Percentiles rank a stretch among this genome's conserved stretches.
phyloP scores from a whole-genome alignment of 768 basidiomycete species.

The Russula vinacea region DNA sequence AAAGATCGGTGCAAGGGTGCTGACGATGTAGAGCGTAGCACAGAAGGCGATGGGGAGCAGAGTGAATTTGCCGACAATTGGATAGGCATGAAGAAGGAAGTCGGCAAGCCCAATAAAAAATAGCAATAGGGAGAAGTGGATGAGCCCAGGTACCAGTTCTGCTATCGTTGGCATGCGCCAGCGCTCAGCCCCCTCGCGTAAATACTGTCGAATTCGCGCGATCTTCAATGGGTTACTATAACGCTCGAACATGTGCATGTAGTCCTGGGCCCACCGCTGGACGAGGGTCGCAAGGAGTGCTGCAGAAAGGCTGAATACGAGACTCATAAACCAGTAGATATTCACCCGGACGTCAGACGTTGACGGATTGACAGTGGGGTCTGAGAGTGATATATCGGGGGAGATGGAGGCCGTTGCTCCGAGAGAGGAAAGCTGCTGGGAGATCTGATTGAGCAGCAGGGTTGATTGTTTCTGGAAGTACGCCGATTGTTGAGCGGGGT shows the following conservation, averaged over 20 bases:
- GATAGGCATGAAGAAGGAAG: constrained; percentile 39
- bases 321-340: constrained; percentile 41
- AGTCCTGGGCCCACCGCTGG: constrained; percentile 48
- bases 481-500: constrained; percentile 10
- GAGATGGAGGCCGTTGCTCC: background rate
- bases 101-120: constrained; percentile 50
- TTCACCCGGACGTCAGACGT: constrained; percentile 42
- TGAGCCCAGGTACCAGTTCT: constrained; percentile 45
- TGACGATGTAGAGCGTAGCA: constrained; percentile 17
- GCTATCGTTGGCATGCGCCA: constrained; percentile 44
- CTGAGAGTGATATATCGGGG: background rate
- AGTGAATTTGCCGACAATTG: constrained; percentile 3
- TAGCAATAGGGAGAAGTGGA: constrained; percentile 48
- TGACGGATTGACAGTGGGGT: constrained; percentile 27
- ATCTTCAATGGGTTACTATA: constrained; percentile 35
- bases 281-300: constrained; percentile 47
- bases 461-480: constrained; percentile 14
- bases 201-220: constrained; percentile 43
- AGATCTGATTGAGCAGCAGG: constrained; percentile 19
- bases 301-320: constrained; percentile 41
- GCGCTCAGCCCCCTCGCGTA: constrained; percentile 38
- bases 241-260: constrained; percentile 34
- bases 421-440: constrained; percentile 16
- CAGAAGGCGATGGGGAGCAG: constrained; percentile 13
- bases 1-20: constrained; percentile 6